These are phyloP conservation scores for Phytophthora pisi DNA, from an alignment of 352 stramenopile species.

Conservation along the genomic window DNA sequence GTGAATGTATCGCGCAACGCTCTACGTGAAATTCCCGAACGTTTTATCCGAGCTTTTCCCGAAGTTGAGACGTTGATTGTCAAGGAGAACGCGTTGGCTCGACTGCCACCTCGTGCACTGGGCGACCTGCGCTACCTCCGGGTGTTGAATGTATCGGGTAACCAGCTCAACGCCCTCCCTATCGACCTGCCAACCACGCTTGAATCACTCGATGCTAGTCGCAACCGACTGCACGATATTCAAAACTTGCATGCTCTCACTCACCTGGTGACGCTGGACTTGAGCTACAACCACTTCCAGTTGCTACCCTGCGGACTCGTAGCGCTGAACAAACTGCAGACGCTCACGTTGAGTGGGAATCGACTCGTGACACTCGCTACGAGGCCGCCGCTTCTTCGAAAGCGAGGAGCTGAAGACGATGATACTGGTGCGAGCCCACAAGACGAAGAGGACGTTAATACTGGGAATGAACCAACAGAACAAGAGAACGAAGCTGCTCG, in stretches of 20 bases:
- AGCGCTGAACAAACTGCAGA: conserved; percentile 48
- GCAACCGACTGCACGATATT: conserved; percentile 61
- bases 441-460: conserved; percentile 9
- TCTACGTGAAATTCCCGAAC: conserved; percentile 55
- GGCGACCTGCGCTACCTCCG: conserved; percentile 41
- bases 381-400: conserved; percentile 36
- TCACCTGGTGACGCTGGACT: conserved; percentile 52
- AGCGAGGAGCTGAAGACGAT: conserved; percentile 5
- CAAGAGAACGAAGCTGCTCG: conserved; percentile 40
- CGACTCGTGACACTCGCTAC: conserved; percentile 68
- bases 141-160: conserved; percentile 59
- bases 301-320: conserved; percentile 58
- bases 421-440: conserved; percentile 11
- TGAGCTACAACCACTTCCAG: conserved; percentile 71
- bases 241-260: conserved; percentile 56
- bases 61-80: conserved; percentile 55
- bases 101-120: conserved; percentile 41
- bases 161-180: conserved; percentile 57
- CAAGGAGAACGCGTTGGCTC: conserved; percentile 70
- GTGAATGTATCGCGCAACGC: conserved; percentile 78
- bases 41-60: conserved; percentile 61
- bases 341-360: conserved; percentile 54
- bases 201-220: conserved; percentile 40
- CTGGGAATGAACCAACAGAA: conserved; percentile 16
- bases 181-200: conserved; percentile 45